Conservation (phyloP, 805 yeast genomes). For the Spathaspora passalidarum region DNA sequence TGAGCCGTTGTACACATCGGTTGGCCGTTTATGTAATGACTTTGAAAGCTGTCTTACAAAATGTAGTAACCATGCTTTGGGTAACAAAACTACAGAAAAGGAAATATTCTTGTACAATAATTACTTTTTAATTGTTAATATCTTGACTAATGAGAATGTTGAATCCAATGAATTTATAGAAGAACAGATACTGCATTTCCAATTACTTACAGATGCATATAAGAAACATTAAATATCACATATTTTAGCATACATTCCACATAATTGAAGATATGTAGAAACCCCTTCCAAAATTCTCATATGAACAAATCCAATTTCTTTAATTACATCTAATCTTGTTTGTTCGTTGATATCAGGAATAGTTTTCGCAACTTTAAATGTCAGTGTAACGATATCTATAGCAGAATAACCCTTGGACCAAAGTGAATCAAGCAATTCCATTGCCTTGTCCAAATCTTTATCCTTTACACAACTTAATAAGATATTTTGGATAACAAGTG, state of each 20-base stretch:
- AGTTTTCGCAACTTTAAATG: conserved; percentile 83
- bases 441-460: conserved; percentile 57
- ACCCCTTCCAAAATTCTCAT: conserved; percentile 94
- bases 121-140: conserved; percentile 59
- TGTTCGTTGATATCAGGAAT: conserved; percentile 67
- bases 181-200: conserved; percentile 39
- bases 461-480: conserved; percentile 42
- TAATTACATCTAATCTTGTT: conserved; percentile 69
- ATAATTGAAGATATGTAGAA: conserved; percentile 77
- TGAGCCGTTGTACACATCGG: conserved; percentile 74
- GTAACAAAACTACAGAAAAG: conserved; percentile 41
- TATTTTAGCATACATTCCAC: conserved; percentile 72
- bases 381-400: conserved; percentile 85
- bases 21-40: conserved; percentile 69
- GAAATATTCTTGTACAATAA: conserved; percentile 76
- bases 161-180: conserved; percentile 21
- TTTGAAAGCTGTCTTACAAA: conserved; percentile 78
- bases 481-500: conserved; percentile 70
- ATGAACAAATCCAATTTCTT: conserved; percentile 86
- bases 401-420: conserved; percentile 94
- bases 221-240: conserved; percentile 25
- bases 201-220: conserved; percentile 39
- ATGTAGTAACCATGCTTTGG: conserved; percentile 46
- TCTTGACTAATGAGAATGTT: conserved; percentile 41
- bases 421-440: conserved; percentile 59